phyloP scores from a whole-genome alignment of 2,329 filamentous ascomycete species.

The Xylariaceae sp. region DNA sequence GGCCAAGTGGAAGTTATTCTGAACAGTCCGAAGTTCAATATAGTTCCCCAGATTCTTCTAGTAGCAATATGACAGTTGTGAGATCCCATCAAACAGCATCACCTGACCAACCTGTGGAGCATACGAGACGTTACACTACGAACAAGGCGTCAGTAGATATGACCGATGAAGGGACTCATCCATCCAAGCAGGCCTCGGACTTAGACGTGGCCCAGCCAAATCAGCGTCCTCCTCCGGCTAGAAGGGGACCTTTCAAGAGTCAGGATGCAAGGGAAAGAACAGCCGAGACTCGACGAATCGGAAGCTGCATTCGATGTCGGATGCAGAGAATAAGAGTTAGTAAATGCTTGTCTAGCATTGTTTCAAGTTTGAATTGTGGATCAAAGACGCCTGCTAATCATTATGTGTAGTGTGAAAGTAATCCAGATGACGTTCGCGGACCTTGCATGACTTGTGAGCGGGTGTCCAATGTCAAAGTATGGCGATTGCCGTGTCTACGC shows the following conservation, averaged over 20 bases:
- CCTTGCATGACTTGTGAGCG: constrained; percentile 53
- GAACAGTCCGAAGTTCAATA: constrained; percentile 20
- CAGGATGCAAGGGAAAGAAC: constrained; percentile 49
- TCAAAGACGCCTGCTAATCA: constrained; percentile 11
- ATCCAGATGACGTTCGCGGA: constrained; percentile 43
- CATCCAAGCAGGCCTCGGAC: constrained; percentile 17
- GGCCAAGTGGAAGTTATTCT: constrained; percentile 25
- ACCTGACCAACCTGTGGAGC: constrained; percentile 9
- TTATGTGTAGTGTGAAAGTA: constrained; percentile 46
- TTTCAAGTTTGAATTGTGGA: not conserved
- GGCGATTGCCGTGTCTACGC: constrained; percentile 54
- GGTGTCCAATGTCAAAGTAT: constrained; percentile 46
- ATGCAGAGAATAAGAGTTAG: constrained; percentile 61
- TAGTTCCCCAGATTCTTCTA: constrained; percentile 17
- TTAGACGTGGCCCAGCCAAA: constrained; percentile 34
- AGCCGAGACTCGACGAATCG: constrained; percentile 53
- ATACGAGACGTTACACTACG: constrained; percentile 17
- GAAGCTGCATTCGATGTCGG: constrained; percentile 57
- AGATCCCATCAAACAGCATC: constrained; percentile 16
- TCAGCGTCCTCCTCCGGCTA: constrained; percentile 35
- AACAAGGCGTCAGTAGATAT: constrained; percentile 11
- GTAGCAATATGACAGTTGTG: constrained; percentile 19
- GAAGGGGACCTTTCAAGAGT: constrained; percentile 53
- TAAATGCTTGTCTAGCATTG: constrained; percentile 7
- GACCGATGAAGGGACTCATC: constrained; percentile 18